phyloP scores from a whole-genome alignment of 2,329 filamentous ascomycete species.

The Penicillium verrucosum region DNA sequence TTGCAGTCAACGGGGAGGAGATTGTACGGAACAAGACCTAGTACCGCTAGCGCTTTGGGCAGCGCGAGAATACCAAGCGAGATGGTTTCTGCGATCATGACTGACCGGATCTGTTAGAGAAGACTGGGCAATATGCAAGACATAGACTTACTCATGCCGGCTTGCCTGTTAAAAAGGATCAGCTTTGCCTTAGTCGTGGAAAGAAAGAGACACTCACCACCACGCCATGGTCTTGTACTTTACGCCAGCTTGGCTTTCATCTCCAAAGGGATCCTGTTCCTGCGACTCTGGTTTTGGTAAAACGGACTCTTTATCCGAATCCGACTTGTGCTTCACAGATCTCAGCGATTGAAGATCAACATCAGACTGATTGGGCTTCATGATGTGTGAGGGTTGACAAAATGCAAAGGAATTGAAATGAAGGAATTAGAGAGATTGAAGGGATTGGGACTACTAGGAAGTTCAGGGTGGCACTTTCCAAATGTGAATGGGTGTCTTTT shows the following conservation, averaged over 20 bases:
- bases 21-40: slow-evolving; percentile 50
- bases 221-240: slow-evolving; percentile 31
- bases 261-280: slow-evolving; percentile 23
- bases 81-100: slow-evolving; percentile 57
- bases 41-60: slow-evolving; percentile 48
- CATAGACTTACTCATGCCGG: slow-evolving; percentile 18
- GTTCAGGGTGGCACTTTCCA: background rate
- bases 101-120: slow-evolving; percentile 16
- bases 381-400: background rate
- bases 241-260: slow-evolving; percentile 23
- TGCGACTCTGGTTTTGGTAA: background rate
- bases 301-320: background rate
- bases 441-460: background rate
- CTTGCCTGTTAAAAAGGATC: slow-evolving; percentile 15
- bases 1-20: background rate
- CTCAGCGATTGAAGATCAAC: background rate
- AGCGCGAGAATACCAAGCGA: slow-evolving; percentile 55
- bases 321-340: background rate
- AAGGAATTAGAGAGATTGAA: background rate
- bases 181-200: background rate
- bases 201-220: slow-evolving; percentile 20
- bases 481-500: background rate
- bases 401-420: background rate
- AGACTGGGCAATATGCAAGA: background rate
- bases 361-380: background rate